Conservation (phyloP, 176 grass and related monocot species). For the Miscanthus lutarioriparius region DNA sequence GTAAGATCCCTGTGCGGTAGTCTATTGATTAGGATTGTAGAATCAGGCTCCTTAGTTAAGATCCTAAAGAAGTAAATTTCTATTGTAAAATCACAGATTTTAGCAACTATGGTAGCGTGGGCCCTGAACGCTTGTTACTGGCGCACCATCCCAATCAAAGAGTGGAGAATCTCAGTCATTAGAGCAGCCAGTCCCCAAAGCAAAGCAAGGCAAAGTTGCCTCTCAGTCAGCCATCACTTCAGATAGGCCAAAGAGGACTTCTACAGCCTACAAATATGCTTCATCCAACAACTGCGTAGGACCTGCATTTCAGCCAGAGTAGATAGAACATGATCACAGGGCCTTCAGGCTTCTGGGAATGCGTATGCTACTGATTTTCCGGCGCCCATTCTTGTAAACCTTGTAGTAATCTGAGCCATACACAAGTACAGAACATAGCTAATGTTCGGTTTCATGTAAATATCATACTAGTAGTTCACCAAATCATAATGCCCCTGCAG, state of each 20-base stretch:
- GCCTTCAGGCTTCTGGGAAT: neutral
- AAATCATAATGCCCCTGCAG: neutral
- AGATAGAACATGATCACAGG: neutral
- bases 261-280: neutral
- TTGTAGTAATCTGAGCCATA: neutral
- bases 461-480: no score
- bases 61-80: neutral
- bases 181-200: neutral
- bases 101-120: neutral
- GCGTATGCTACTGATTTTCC: no score
- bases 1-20: neutral
- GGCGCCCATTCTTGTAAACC: no score
- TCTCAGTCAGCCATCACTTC: neutral
- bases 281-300: neutral
- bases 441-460: neutral
- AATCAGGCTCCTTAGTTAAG: neutral
- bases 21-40: neutral
- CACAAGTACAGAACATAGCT: neutral
- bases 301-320: neutral
- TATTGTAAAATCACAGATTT: neutral
- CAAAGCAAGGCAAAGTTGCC: conserved; percentile 16
- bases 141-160: conserved; percentile 8
- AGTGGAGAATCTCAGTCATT: neutral
- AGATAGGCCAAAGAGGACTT: neutral
- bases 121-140: neutral